Base-by-base conservation (phyloP, 1,284 basidiomycete species). In the Trametes pubescens region DNA sequence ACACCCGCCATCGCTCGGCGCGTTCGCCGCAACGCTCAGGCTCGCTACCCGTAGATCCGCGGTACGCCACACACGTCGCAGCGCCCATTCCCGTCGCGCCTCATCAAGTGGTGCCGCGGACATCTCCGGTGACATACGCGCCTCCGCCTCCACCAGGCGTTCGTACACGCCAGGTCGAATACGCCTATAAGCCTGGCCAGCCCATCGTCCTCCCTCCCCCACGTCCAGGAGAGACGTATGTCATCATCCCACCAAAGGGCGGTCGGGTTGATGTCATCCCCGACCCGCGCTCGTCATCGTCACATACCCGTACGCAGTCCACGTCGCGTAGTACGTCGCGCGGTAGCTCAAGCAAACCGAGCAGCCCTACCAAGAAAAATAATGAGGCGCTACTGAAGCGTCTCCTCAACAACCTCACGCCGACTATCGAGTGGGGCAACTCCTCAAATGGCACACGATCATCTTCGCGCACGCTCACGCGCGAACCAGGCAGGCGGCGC, bases 171-270 rank as follows among this genome's bases (percentile, higher is more conserved):
- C 63, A 61, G 60, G 48, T 59, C 51, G 59, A 70, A 46, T 72
- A 73, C 65, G 61, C 56, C 51, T 68, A 71, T 61, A 68, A 69
- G 13, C 65, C 68, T 16, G 57, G 66, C 22, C 59, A 68, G 57
- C 67, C 74, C 52, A 68, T 74, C 52, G 67, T 71, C 16, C 69
- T 76, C 18, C 75, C 74, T 3, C 65, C 69, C 10, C 71, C 74
- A 29, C 69, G 68, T 3, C 63, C 56, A 14, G 74, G 74, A 14
- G 73, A 76, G 59, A 65, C 65, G 34, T 76, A 74, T 53, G 68
- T 75, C 37, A 71, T 76, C 65, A 65, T 74, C 38, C 71, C 75
- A 14, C 74, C 75, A 7, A 64, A 67, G 29, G 72, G 74, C 46
- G 65, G 72, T 24, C 66, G 65, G 26, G 66, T 76, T 40, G 65